Evolutionary conservation across 306 rosid genomes (phyloP), one percentile per base, ranked within the genome.

Genomic region (Dalbergia cochinchinensis): DNA sequence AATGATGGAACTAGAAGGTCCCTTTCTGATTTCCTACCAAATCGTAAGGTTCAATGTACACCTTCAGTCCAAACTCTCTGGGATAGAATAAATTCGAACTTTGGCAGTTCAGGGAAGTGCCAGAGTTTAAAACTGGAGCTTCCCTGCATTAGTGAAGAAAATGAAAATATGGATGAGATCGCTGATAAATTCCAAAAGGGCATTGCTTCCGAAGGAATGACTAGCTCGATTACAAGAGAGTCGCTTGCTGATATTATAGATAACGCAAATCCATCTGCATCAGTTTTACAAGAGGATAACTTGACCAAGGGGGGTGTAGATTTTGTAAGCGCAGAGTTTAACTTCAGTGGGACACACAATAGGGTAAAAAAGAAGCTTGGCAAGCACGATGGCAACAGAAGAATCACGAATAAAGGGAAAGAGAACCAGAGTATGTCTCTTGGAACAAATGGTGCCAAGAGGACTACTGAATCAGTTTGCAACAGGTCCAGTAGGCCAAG

Each of bases 61-160:
- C 87, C 96, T 80, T 93, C 97, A 6, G 78, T 90, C 84, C 88
- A 88, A 68, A 93, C 90, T 58, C 84, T 93, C 65, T 89, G 95
- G 97, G 94, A 96, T 65, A 86, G 81, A 81, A 83, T 85, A 71
- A 83, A 86, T 83, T 76, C 84, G 19, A 83, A 78, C 70, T 73
- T 78, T 15, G 88, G 91, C 65, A 90, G 94, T 85, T 96, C 96
- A 13, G 94, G 87, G 79, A 96, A 88, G 87, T 84, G 84, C 12
- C 79, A 67, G 79, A 90, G 88, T 89, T 85, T 81, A 77, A 90
- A 78, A 73, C 78, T 77, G 33, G 99, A 96, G 78, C 99, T 96
- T 81, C 97, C 98, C 35, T 88, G 94, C 88, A 93, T 96, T 63
- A 77, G 48, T 47, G 99, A 96, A 87, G 99, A 91, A 86, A 88